A percentile compares a stretch with the other conserved stretches of the same genome.
Conservation (phyloP, 441 rosid species). For the Gossypium aridum region DNA sequence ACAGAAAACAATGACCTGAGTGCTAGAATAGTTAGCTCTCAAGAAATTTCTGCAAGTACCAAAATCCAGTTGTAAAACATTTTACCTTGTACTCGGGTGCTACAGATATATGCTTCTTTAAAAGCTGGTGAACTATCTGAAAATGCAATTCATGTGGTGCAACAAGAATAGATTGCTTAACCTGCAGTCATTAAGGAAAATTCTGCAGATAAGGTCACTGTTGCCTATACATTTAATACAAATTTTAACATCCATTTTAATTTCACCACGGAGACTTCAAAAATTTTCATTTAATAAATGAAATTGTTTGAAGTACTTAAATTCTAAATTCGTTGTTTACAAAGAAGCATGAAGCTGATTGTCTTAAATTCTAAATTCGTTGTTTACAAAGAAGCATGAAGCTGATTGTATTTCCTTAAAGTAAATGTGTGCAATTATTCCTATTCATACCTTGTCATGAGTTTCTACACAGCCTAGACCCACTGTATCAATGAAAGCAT, state of each 20-base stretch:
- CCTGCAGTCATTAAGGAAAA: constrained; percentile 38
- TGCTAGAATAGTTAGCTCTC: constrained; percentile 17
- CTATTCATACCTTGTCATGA: constrained; percentile 52
- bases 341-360: too few species aligned
- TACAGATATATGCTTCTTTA: constrained; percentile 58
- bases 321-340: too few species aligned
- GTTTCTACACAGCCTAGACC: constrained; percentile 81
- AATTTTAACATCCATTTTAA: background rate
- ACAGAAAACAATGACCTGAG: constrained; percentile 86
- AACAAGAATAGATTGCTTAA: constrained; percentile 65
- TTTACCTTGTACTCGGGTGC: constrained; percentile 77
- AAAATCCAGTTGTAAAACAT: constrained; percentile 11
- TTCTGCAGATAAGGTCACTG: constrained; percentile 5
- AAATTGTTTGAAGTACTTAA: background rate
- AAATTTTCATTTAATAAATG: background rate
- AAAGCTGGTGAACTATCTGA: constrained; percentile 55
- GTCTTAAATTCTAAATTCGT: background rate
- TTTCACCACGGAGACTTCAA: background rate
- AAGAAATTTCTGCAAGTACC: background rate
- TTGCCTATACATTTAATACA: constrained; percentile 1
- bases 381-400: background rate
- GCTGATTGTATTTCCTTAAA: background rate
- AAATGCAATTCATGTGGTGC: constrained; percentile 76
- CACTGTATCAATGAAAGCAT: constrained; percentile 65
- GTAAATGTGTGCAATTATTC: background rate